Conservation (phyloP, 768 basidiomycete genomes). For the Agaricus subrufescens region DNA sequence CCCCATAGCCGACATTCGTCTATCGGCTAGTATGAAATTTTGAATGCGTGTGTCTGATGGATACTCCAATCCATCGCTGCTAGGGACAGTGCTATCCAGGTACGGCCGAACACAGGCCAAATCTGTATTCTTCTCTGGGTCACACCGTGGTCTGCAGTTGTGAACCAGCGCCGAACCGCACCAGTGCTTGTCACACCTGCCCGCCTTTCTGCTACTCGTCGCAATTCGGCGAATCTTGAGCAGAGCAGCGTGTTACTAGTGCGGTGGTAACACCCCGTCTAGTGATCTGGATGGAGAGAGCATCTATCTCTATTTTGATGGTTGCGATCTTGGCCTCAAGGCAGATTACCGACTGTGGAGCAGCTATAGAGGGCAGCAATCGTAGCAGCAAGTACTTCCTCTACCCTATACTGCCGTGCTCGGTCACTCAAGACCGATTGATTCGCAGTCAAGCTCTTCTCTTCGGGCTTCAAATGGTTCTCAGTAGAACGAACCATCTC, state of each 20-base stretch:
- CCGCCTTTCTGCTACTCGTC: background rate
- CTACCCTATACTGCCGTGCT: background rate
- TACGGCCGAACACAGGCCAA: too few relatives aligned
- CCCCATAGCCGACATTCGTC: too few relatives aligned
- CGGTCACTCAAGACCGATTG: background rate
- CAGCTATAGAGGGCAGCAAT: background rate
- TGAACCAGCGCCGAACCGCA: constrained; percentile 7
- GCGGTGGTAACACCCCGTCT: background rate
- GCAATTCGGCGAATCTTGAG: constrained; percentile 1
- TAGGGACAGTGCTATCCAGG: too few relatives aligned
- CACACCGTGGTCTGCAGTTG: constrained; percentile 1
- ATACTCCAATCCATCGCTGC: too few relatives aligned
- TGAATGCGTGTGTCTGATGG: too few relatives aligned
- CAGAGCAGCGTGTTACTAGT: constrained; percentile 4
- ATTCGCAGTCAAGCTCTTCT: background rate
- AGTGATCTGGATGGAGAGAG: background rate
- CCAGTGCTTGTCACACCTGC: constrained; percentile 1
- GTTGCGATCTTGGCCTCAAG: constrained; percentile 8
- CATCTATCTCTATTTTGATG: background rate
- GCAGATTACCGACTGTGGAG: background rate
- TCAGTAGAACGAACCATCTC: background rate
- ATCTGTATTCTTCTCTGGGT: background rate
- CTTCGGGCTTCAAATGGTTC: background rate
- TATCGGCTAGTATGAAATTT: too few relatives aligned
- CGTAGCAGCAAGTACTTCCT: background rate